phyloP scores from a whole-genome alignment of 23 red algal species.

The Pyropia yezoensis region DNA sequence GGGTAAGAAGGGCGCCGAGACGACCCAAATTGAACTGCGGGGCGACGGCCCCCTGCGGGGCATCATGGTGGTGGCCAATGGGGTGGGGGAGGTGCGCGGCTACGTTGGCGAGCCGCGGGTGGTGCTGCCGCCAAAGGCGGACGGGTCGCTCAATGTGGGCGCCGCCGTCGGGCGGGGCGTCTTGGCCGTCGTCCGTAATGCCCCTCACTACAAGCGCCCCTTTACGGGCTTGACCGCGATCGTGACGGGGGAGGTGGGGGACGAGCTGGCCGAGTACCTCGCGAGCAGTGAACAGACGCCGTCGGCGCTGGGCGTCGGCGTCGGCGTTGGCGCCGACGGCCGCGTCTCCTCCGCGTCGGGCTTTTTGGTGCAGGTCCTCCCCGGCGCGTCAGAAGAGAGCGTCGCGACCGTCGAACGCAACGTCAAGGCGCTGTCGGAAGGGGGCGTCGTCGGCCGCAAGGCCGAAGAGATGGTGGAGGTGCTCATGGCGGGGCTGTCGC shows the following conservation, averaged over 20 bases:
- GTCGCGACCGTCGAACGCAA: conserved; percentile 51
- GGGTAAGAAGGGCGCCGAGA: conserved; percentile 84
- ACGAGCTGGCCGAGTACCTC: conserved; percentile 79
- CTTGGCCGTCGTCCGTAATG: conserved; percentile 65
- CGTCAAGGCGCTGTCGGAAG: conserved; percentile 13
- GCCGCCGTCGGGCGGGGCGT: conserved; percentile 74
- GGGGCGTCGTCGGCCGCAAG: conserved; percentile 16
- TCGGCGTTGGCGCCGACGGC: conserved; percentile 41
- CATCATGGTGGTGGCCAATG: conserved; percentile 70
- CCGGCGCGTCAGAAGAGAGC: conserved; percentile 48
- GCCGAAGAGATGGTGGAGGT: conserved; percentile 45
- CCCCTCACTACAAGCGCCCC: conserved; percentile 47
- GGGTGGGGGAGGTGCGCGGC: conserved; percentile 60
- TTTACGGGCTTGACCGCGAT: conserved; percentile 78
- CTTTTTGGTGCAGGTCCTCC: conserved; percentile 77
- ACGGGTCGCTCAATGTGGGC: conserved; percentile 72
- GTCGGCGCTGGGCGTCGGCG: conserved; percentile 76
- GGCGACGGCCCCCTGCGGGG: conserved; percentile 67
- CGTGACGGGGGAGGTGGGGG: conserved; percentile 72
- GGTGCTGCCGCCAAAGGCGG: conserved; percentile 35
- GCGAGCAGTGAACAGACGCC: conserved; percentile 79
- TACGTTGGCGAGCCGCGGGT: conserved; percentile 84
- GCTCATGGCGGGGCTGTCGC: conserved; percentile 38
- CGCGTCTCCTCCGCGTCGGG: conserved; percentile 74
- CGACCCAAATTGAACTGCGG: conserved; percentile 82